Base-by-base conservation (phyloP, 2,329 filamentous ascomycete genomes). In the Ophiostoma angusticollis region DNA sequence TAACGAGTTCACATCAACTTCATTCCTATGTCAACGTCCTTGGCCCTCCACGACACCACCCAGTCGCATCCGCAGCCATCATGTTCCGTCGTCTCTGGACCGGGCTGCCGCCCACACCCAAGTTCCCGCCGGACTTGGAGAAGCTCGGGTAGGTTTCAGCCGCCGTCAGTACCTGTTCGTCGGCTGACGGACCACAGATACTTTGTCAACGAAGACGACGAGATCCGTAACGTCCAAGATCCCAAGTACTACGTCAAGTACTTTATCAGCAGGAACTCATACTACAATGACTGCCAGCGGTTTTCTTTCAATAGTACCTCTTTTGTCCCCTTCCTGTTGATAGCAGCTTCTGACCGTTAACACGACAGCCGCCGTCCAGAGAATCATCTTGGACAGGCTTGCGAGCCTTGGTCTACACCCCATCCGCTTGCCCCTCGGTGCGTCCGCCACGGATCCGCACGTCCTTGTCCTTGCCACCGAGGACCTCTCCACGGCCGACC, bases 21-120 rank as follows among this genome's bases (percentile, higher is more conserved):
- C n/a, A n/a, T n/a, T n/a, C n/a, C n/a, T n/a, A n/a, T n/a, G n/a
- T n/a, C n/a, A n/a, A n/a, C n/a, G n/a, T n/a, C n/a, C n/a, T n/a
- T n/a, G n/a, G n/a, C n/a, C 17, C 8, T 3, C 18, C 28, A 27
- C 21, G 14, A 22, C 29, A 32, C 18, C 22, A 6, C 22, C 8
- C 5, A n/a, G n/a, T n/a, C n/a, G n/a, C n/a, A n/a, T n/a, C n/a
- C n/a, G n/a, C n/a, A n/a, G 23, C 14, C 21, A 39, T 3, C 28
- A 91, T 95, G 86, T 94, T 91, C 54, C 74, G 79, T 36, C 80
- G 81, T 40, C 65, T 68, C 28, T 74, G 74, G 61, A 67, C 70
- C 8, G 70, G 74, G 48, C 72, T 93, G 3, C 84, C n/a, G 56
- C 64, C 38, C 83, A 94, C 52, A 70, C 74, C 1, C 54, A 63